These are phyloP conservation scores for Phaeosphaeria sp. DNA, from an alignment of 2,329 filamentous ascomycete genomes.

Conservation along the genomic window DNA sequence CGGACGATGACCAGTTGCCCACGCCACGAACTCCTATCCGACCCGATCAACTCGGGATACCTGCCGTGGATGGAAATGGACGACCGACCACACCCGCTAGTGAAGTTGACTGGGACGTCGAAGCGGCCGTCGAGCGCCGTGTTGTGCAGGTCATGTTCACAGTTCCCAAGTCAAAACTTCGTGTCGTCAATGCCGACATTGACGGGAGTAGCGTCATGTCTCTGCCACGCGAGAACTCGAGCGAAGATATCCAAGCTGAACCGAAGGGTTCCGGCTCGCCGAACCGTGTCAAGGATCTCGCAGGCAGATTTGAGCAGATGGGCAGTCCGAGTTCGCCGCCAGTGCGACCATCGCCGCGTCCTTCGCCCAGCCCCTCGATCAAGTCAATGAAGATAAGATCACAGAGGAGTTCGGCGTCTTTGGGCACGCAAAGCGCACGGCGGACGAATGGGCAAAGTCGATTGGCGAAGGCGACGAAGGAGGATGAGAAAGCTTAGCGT, in stretches of 20 bases:
- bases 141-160: slow-evolving; percentile 80
- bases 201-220: slow-evolving; percentile 38
- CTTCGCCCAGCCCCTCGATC: slow-evolving; percentile 27
- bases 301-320: slow-evolving; percentile 39
- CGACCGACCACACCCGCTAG: slow-evolving; percentile 40
- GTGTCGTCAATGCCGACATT: slow-evolving; percentile 77
- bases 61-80: slow-evolving; percentile 15
- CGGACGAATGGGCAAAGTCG: slow-evolving; percentile 3
- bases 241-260: slow-evolving; percentile 9
- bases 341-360: slow-evolving; percentile 18
- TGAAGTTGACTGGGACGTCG: slow-evolving; percentile 60
- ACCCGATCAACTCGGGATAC: slow-evolving; percentile 28
- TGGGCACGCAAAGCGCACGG: slow-evolving; percentile 12
- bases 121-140: slow-evolving; percentile 54
- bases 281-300: slow-evolving; percentile 37
- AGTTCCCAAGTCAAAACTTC: slow-evolving; percentile 81
- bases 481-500: slow-evolving; percentile 1
- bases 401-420: slow-evolving; percentile 20
- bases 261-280: slow-evolving; percentile 16
- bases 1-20: slow-evolving; percentile 31
- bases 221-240: slow-evolving; percentile 25
- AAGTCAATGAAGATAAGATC: slow-evolving; percentile 34
- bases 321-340: too few species aligned
- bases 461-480: slow-evolving; percentile 6
- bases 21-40: slow-evolving; percentile 37